Base-by-base conservation (phyloP, 768 basidiomycete genomes). In the Leucocoprinus birnbaumii region DNA sequence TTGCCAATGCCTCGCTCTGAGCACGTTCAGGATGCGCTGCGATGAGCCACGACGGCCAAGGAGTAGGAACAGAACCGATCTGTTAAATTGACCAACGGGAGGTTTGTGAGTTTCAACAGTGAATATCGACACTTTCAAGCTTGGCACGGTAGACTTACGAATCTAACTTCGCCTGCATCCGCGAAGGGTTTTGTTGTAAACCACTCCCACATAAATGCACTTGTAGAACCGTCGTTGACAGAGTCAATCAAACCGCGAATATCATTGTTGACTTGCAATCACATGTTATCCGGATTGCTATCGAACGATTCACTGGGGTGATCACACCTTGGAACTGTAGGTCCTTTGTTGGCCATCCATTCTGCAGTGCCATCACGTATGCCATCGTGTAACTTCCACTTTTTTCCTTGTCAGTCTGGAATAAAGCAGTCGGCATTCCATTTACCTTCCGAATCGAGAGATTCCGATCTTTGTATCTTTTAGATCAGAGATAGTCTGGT, bases 21-120 rank as follows among this genome's bases (percentile, higher is more conserved):
- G 86, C 83, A 14, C 87, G n/a, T 76, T 68, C 31, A 11, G 77
- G 87, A 59, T 92, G 88, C 7, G 92, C 92, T 22, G 91, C 95
- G 63, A 98, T 91, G 55, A 91, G 73, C 96, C 96, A 99, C 0
- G 93, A 95, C 13, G 94, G 91, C 96, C 96, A 99, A 0, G 96
- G 96, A 0, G 95, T 98, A 35, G 86, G 86, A 11, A 31, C 31
- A 11, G 31, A 31, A 5, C 31, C 31, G 31, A 31, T 31, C 31
- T 31, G 31, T 31, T 31, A 5, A 31, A 5, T 11, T 31, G n/a
- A n/a, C n/a, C n/a, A n/a, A n/a, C n/a, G n/a, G n/a, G n/a, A n/a
- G n/a, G n/a, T n/a, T n/a, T n/a, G n/a, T 21, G 27, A 25, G 16
- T n/a, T 45, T 16, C 16, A 26, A 16, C 31, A 31, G 31, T 31